Percentiles rank a stretch among this genome's conserved stretches.
Evolutionary conservation across 2,329 filamentous ascomycete species (phyloP).

Genomic region (Aureobasidium lini): DNA sequence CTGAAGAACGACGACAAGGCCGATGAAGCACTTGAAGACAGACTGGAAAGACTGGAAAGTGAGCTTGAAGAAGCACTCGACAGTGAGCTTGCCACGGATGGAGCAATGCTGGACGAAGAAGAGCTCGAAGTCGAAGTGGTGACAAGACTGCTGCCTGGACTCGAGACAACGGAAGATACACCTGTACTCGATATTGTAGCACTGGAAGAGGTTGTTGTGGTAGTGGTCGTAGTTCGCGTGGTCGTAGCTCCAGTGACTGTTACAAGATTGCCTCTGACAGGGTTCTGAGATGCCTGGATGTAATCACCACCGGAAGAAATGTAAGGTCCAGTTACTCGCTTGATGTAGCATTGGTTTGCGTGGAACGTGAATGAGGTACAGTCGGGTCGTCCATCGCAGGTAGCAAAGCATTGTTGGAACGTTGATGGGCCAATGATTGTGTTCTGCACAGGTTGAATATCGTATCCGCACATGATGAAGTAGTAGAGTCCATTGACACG

Average conservation of each 20-base stretch:
- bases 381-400: not conserved
- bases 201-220: not conserved
- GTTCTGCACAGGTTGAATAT: not conserved
- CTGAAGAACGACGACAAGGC: too few relatives aligned
- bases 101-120: not conserved
- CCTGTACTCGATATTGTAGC: too few relatives aligned
- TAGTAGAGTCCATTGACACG: conserved; percentile 4
- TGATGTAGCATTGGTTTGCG: not conserved
- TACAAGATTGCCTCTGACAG: conserved; percentile 2
- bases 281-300: conserved; percentile 5
- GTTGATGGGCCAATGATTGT: not conserved
- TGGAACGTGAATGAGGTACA: conserved; percentile 1
- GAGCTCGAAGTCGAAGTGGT: not conserved
- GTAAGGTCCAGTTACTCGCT: not conserved
- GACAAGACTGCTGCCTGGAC: too few relatives aligned
- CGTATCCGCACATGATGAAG: conserved; percentile 12
- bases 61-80: too few relatives aligned
- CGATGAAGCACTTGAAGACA: too few relatives aligned
- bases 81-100: too few relatives aligned
- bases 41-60: too few relatives aligned
- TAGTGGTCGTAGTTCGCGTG: not conserved
- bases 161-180: too few relatives aligned
- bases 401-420: not conserved
- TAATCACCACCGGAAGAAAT: not conserved
- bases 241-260: not conserved